Evolutionary conservation across 2,329 filamentous ascomycete species (phyloP).

Genomic region (Didymella pomorum): DNA sequence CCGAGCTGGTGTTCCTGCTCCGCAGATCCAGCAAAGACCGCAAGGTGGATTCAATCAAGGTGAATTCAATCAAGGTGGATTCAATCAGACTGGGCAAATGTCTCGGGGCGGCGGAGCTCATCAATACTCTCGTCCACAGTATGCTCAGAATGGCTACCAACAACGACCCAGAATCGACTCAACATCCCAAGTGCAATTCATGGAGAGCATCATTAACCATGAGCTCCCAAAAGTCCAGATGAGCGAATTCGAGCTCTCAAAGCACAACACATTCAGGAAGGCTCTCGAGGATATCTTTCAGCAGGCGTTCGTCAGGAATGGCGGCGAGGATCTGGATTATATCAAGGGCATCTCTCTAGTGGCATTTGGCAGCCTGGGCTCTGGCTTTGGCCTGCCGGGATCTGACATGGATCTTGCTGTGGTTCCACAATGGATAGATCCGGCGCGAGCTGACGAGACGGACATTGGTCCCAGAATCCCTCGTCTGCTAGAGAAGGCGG

Average conservation of each 20-base stretch:
- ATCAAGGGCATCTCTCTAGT: conserved; percentile 68
- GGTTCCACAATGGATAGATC: conserved; percentile 64
- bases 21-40: conserved; percentile 36
- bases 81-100: conserved; percentile 15
- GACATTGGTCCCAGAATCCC: conserved; percentile 69
- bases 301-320: conserved; percentile 57
- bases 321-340: conserved; percentile 58
- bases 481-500: conserved; percentile 75
- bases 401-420: conserved; percentile 91
- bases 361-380: conserved; percentile 83
- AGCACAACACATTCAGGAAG: conserved; percentile 75
- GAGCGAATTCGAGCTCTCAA: conserved; percentile 65
- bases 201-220: conserved; percentile 53
- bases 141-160: conserved; percentile 27
- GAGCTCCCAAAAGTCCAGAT: conserved; percentile 71
- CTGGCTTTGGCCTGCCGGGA: conserved; percentile 85
- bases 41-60: conserved; percentile 16
- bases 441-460: conserved; percentile 30
- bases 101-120: conserved; percentile 6
- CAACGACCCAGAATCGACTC: conserved; percentile 35
- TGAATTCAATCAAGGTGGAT: conserved; percentile 18
- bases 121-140: conserved; percentile 27
- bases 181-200: conserved; percentile 51
- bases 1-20: conserved; percentile 10
- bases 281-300: conserved; percentile 71